phyloP scores from a whole-genome alignment of 2,329 filamentous ascomycete species.

The Aspergillus tamarii region DNA sequence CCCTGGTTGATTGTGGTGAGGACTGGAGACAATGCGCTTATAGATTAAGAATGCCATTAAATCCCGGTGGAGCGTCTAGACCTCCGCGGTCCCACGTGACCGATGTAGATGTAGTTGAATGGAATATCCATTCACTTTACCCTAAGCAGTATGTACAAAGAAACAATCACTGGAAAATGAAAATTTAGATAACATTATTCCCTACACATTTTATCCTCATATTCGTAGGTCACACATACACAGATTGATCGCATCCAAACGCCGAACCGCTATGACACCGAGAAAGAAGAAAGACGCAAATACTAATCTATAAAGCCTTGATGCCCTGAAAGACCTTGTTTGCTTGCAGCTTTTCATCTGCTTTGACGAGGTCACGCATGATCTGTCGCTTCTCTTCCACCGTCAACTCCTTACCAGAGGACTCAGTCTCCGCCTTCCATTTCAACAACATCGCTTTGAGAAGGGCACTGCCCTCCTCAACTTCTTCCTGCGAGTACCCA shows the following conservation, averaged over 20 bases:
- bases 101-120: constrained; percentile 2
- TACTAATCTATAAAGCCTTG: constrained; percentile 43
- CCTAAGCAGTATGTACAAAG: not conserved
- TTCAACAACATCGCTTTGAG: constrained; percentile 79
- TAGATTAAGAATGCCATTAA: constrained; percentile 1
- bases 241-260: not conserved
- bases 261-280: constrained; percentile 11
- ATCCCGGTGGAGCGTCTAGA: constrained; percentile 13
- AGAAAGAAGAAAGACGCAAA: not conserved
- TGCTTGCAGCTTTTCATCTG: constrained; percentile 65
- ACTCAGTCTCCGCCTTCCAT: constrained; percentile 80
- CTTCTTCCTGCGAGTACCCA: constrained; percentile 76
- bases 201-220: not conserved
- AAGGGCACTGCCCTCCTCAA: constrained; percentile 83
- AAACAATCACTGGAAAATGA: not conserved
- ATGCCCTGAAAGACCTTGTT: constrained; percentile 59
- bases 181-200: not conserved
- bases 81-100: constrained; percentile 17
- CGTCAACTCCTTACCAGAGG: constrained; percentile 61
- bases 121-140: not conserved
- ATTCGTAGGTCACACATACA: not conserved
- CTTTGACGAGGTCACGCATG: constrained; percentile 78
- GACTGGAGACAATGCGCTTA: not conserved
- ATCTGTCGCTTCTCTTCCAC: constrained; percentile 76
- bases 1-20: not conserved